Percentiles rank a stretch among this genome's conserved stretches.
Evolutionary conservation across 768 basidiomycete species (phyloP).

Genomic region (Tylopilus sp.): DNA sequence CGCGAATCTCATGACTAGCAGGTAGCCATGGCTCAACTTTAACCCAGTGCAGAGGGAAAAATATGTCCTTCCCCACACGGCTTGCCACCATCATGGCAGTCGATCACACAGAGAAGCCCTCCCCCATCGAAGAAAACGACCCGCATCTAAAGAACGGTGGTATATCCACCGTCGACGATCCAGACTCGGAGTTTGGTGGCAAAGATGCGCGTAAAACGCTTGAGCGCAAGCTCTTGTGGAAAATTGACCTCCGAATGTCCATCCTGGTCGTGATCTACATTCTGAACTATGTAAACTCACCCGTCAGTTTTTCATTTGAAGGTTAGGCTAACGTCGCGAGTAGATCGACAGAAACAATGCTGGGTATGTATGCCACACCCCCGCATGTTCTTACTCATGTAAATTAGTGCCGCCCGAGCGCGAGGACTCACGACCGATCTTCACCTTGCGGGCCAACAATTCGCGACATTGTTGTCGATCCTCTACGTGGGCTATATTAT

Average conservation of each 20-base stretch:
- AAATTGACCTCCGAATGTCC: constrained; percentile 55
- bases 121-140: constrained; percentile 3
- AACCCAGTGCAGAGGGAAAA: not conserved
- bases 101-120: constrained; percentile 1
- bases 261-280: constrained; percentile 44
- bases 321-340: not conserved
- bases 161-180: not conserved
- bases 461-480: constrained; percentile 64
- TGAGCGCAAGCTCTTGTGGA: constrained; percentile 51
- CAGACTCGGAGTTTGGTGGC: constrained; percentile 48
- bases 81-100: constrained; percentile 14
- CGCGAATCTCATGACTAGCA: not conserved
- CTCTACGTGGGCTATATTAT: constrained; percentile 57
- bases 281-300: constrained; percentile 31
- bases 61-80: not conserved
- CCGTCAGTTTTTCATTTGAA: not conserved
- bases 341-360: constrained; percentile 73
- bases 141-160: not conserved
- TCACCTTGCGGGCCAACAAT: constrained; percentile 55
- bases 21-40: not conserved
- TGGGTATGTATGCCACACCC: constrained; percentile 36
- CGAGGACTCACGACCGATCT: constrained; percentile 67
- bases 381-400: not conserved
- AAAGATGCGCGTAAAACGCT: constrained; percentile 42
- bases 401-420: constrained; percentile 58